Evolutionary conservation across 1,284 basidiomycete species (phyloP).

Genomic region (Cryptococcus sp.): DNA sequence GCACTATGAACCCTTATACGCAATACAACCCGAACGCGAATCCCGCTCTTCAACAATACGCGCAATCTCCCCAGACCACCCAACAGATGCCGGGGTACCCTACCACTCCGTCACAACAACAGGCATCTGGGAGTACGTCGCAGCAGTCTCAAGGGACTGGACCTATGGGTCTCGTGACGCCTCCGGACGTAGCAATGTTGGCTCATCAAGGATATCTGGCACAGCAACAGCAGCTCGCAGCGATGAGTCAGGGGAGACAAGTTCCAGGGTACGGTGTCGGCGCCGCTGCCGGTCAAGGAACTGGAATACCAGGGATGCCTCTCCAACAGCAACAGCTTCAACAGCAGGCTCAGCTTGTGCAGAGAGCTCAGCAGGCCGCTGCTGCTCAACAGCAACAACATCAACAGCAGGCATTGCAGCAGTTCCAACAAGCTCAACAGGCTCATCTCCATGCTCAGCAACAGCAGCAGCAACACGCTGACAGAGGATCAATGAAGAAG

Average conservation of each 20-base stretch:
- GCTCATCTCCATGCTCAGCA: constrained; percentile 5
- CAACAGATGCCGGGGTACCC: not conserved
- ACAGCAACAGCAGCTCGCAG: constrained; percentile 23
- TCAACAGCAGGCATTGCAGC: constrained; percentile 1
- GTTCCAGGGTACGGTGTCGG: not conserved
- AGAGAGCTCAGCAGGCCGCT: not conserved
- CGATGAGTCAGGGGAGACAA: constrained; percentile 11
- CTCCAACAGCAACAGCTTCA: constrained; percentile 5
- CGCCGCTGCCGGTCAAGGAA: constrained; percentile 1
- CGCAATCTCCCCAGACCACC: too few species aligned
- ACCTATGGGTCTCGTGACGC: constrained; percentile 6
- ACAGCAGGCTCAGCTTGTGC: constrained; percentile 5
- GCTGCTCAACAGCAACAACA: constrained; percentile 7
- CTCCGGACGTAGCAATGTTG: constrained; percentile 21
- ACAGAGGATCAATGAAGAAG: constrained; percentile 13
- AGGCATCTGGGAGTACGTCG: not conserved
- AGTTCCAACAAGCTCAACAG: constrained; percentile 7
- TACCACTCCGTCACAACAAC: not conserved
- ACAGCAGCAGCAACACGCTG: not conserved
- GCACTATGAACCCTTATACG: too few species aligned
- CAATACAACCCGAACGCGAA: too few species aligned
- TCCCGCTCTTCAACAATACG: too few species aligned
- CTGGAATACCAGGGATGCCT: not conserved
- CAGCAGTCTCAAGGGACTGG: too few species aligned
- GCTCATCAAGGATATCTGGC: constrained; percentile 25